These are phyloP conservation scores for Wallemia mellicola DNA, from an alignment of 1,284 basidiomycete species.

Conservation along the genomic window DNA sequence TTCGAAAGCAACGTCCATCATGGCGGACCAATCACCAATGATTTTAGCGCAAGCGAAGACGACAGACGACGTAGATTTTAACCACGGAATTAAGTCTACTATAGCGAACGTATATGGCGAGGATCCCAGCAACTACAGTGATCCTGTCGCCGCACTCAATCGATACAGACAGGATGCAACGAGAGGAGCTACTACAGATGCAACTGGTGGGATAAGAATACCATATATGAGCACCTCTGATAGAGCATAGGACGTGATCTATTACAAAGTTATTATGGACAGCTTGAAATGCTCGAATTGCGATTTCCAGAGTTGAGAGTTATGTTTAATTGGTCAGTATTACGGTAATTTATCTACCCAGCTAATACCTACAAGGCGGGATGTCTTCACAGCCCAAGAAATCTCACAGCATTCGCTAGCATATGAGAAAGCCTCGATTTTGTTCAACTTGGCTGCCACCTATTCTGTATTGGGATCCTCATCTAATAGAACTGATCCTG, in stretches of 20 bases:
- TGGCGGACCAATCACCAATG: not conserved
- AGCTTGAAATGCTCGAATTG: constrained; percentile 85
- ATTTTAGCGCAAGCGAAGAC: not conserved
- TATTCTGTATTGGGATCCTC: constrained; percentile 65
- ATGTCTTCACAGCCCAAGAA: constrained; percentile 77
- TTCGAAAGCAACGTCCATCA: not conserved
- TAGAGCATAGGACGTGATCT: constrained; percentile 35
- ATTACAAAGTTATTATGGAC: constrained; percentile 97
- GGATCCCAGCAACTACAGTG: constrained; percentile 52
- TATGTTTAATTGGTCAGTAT: constrained; percentile 51
- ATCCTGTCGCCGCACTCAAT: constrained; percentile 56
- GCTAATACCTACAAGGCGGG: constrained; percentile 25
- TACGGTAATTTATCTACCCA: not conserved
- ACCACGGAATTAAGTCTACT: constrained; percentile 14
- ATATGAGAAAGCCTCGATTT: constrained; percentile 89
- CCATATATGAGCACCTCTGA: not conserved
- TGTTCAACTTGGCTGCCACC: constrained; percentile 85
- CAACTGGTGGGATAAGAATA: constrained; percentile 33
- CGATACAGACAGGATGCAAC: constrained; percentile 84
- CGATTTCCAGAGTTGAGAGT: constrained; percentile 89
- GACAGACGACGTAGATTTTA: not conserved
- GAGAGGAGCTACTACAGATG: constrained; percentile 71
- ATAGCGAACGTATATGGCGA: constrained; percentile 86
- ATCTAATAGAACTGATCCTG: constrained; percentile 39
- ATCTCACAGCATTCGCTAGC: constrained; percentile 88